Percentiles rank a stretch among this genome's conserved stretches.
phyloP scores from a whole-genome alignment of 306 rosid species.

The Medicago arabica region DNA sequence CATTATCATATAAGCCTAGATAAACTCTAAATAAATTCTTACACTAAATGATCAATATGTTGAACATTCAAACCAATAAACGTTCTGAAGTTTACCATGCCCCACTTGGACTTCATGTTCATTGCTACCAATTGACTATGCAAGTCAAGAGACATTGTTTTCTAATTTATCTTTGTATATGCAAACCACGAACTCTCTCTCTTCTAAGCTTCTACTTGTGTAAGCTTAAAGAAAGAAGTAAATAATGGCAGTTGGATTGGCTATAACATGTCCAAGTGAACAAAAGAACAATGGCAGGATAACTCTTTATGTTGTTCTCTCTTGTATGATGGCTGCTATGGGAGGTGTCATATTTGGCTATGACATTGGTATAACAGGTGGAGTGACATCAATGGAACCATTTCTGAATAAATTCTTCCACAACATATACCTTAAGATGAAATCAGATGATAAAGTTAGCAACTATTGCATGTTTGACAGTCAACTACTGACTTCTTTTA shows the following conservation, averaged over 20 bases:
- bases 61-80: constrained; percentile 14
- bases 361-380: constrained; percentile 55
- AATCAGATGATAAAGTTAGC: constrained; percentile 56
- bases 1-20: not conserved
- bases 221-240: constrained; percentile 2
- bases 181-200: not conserved
- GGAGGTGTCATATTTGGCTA: constrained; percentile 55
- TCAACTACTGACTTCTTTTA: constrained; percentile 69
- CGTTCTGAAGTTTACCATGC: not conserved
- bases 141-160: constrained; percentile 9
- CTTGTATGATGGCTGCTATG: constrained; percentile 58
- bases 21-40: not conserved
- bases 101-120: constrained; percentile 3
- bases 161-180: not conserved
- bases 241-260: constrained; percentile 50
- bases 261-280: constrained; percentile 35
- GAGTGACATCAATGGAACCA: constrained; percentile 81
- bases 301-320: constrained; percentile 45
- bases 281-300: constrained; percentile 36
- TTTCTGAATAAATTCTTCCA: constrained; percentile 75
- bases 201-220: constrained; percentile 8
- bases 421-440: constrained; percentile 57
- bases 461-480: constrained; percentile 77
- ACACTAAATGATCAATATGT: not conserved
- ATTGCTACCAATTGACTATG: not conserved